Evolutionary conservation across 2,329 filamentous ascomycete genomes (phyloP), one percentile per base, ranked within the genome.

Genomic region (Fusarium pilosicola): DNA sequence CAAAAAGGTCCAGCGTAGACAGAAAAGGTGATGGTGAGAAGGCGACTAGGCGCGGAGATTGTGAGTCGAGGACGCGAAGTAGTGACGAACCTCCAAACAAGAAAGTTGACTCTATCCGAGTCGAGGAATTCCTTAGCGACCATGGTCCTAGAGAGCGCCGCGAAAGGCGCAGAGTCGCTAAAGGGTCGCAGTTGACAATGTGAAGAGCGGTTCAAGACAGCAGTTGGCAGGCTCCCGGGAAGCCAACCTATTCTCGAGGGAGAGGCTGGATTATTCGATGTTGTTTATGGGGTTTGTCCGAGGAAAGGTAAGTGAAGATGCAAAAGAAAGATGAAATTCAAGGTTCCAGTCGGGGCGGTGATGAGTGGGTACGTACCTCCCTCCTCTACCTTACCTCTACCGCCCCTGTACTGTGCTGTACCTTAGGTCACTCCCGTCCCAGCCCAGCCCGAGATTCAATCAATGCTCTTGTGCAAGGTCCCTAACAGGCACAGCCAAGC

Each of bases 71-170:
- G 70, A 72, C 74, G 72, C 74, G 71, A 76, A 76, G 75, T 74
- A 76, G 72, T 74, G 79, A 88, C 90, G 83, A 86, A 92, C 90
- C 89, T 91, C 90, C 90, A 92, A 81, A 92, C 87, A 82, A 92
- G 87, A 86, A 89, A 92, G 85, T 92, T 92, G 86, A 92, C 85
- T 85, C 88, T 87, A 82, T 92, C 87, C 75, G 89, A 91, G 86
- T 91, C 88, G 79, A 92, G 86, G 80, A 86, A 86, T 84, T 90
- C 88, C 85, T 90, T 90, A 79, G 77, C 76, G 76, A 83, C 81
- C 88, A 90, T 90, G 78, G 77, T 79, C 30, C 72, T 74, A 71
- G 73, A 75, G 73, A 71, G 79, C 79, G 79, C 79, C 80, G 76
- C 74, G 76, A 74, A 74, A 78, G 79, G 80, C 79, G 81, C 79